Conservation (phyloP, 129 eudicot species). For the Flaveria trinervia region DNA sequence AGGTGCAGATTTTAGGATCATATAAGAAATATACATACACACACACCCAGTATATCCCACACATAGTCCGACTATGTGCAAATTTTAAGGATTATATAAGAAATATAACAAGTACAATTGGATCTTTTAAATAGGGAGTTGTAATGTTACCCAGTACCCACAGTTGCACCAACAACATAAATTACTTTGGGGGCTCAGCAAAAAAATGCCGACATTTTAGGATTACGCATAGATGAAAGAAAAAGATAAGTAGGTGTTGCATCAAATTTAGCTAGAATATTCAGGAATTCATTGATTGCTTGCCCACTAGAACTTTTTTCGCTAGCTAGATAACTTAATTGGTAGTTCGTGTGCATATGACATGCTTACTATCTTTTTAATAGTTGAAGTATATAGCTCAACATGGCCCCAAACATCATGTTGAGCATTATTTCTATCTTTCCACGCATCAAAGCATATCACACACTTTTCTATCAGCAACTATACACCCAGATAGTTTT, state of each 20-base stretch:
- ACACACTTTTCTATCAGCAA: too few relatives aligned
- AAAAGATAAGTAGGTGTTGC: neutral
- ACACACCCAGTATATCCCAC: too few relatives aligned
- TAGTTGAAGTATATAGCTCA: too few relatives aligned
- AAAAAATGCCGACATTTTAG: neutral
- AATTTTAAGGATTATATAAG: neutral
- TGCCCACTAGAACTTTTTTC: neutral
- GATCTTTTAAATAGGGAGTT: neutral
- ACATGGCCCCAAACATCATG: too few relatives aligned
- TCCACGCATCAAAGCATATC: too few relatives aligned
- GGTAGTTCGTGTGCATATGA: too few relatives aligned
- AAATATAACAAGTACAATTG: neutral
- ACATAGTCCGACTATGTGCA: too few relatives aligned
- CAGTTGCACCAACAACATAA: constrained; percentile 7
- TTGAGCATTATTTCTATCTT: too few relatives aligned
- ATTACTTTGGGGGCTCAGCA: neutral
- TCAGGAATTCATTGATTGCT: too few relatives aligned
- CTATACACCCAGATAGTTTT: too few relatives aligned
- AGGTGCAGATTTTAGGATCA: neutral
- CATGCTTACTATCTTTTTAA: too few relatives aligned
- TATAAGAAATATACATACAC: too few relatives aligned
- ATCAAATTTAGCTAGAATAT: neutral
- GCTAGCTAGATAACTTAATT: neutral
- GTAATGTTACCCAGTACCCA: neutral
- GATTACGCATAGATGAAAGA: neutral